Conservation (phyloP, 192 early-diverging fungal species). For the Coemansia umbellata region DNA sequence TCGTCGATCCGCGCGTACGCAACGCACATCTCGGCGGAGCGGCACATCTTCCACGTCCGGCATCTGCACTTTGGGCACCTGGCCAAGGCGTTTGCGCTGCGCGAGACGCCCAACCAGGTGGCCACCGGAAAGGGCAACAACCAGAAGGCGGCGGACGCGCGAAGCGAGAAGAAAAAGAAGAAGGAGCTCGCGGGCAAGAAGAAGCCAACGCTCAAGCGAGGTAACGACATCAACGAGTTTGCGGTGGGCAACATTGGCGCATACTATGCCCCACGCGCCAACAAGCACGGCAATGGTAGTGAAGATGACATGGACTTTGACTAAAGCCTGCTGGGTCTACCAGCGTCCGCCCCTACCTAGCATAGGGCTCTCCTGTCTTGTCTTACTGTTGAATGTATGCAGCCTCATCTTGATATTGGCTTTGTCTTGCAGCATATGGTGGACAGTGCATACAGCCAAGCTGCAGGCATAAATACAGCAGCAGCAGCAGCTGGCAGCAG, state of each 20-base stretch:
- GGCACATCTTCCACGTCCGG: slow-evolving; percentile 91
- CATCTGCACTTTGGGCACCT: slow-evolving; percentile 95
- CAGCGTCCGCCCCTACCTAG: too few relatives aligned
- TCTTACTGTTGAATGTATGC: too few relatives aligned
- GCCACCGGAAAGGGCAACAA: slow-evolving; percentile 51
- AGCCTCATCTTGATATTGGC: too few relatives aligned
- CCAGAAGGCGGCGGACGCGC: slow-evolving; percentile 26
- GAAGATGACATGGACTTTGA: slow-evolving; percentile 7
- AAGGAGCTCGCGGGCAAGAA: slow-evolving; percentile 37
- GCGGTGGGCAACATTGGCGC: slow-evolving; percentile 47
- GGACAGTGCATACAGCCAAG: too few relatives aligned
- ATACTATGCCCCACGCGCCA: slow-evolving; percentile 38
- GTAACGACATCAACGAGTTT: slow-evolving; percentile 54
- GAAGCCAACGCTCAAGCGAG: slow-evolving; percentile 43
- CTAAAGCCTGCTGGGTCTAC: too few relatives aligned
- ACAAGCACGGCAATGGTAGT: slow-evolving; percentile 7
- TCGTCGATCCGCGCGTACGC: slow-evolving; percentile 92
- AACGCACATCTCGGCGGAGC: slow-evolving; percentile 80
- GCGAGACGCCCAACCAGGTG: slow-evolving; percentile 80
- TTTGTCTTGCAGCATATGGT: too few relatives aligned
- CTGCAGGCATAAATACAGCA: too few relatives aligned
- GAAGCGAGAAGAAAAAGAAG: slow-evolving; percentile 42
- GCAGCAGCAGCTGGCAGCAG: too few relatives aligned
- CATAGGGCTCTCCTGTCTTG: too few relatives aligned
- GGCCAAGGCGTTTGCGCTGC: slow-evolving; percentile 94